Base-by-base conservation (phyloP, 176 grass and related monocot species). In the Areca catechu region DNA sequence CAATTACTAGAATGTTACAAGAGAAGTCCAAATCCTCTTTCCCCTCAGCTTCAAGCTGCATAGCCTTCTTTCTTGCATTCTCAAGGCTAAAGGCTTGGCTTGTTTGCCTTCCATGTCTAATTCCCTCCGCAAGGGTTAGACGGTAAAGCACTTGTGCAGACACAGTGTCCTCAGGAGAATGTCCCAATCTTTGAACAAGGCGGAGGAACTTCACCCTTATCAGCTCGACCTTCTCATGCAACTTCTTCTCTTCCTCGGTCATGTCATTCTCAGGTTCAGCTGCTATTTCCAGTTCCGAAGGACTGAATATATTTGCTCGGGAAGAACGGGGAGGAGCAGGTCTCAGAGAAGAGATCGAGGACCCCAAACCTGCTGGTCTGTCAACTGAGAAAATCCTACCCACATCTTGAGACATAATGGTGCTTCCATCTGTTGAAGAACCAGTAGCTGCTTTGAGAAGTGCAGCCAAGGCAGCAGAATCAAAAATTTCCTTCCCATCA, bases 1-100 rank as follows among this genome's bases (percentile, higher is more conserved):
- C 92, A 63, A 97, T 61, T 47, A 97, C 83, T 62, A 97, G 76
- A 30, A 97, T 78, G 60, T 83, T 97, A 56, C 86, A 97, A 25
- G 80, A 77, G 64, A 97, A 85, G 53, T 97, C 76, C 50, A 97
- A 29, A 64, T 74, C 66, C 49, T 88, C 81, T 43, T 73, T 70
- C 37, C 86, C 75, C 69, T 88, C 78, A 19, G 57, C 18, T 28
- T 97, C 83, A 50, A 82, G 83, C 60, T 81, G 76, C 66, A 78
- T 77, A 56, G 86, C 92, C 69, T 80, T 83, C 68, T 76, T 85
- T 76, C 82, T 88, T 68, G 86, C 77, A 34, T 66, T 80, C 49
- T 97, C 92, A 48, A 85, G 54, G 37, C 72, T 83, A 0, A 65
- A 82, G 18, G 77, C 70, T 50, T 74, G 69, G 24, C 79, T 70